Base-by-base conservation (phyloP, 805 yeast genomes). In the Zygotorulaspora sp. region DNA sequence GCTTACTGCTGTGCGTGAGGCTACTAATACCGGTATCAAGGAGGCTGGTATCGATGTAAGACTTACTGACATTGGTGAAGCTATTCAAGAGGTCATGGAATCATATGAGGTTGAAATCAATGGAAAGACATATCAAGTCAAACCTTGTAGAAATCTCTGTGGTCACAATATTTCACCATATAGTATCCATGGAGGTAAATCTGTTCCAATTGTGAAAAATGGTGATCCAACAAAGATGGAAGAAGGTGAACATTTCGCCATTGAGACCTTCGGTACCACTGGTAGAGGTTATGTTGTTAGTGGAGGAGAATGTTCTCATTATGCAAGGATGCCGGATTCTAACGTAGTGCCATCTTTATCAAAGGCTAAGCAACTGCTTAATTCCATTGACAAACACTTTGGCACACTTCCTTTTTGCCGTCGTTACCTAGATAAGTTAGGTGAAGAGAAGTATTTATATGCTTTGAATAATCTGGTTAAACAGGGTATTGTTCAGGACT, bases 331-430 rank as follows among this genome's bases (percentile, higher is more conserved):
- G 51, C 57, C 63, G 19, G 80, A 71, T 28, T 49, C 52, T 33
- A 58, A 47, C 10, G 44, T 45, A 33, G 47, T 58, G 1, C 70
- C 75, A 20, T 64, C 67, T 15, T 67, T 77, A 5, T 76, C 83
- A 4, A 72, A 79, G 50, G 90, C 97, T 17, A 81, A 78, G 59
- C 70, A 74, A 30, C 68, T 92, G 48, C 65, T 87, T 45, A 67
- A 70, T 33, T 71, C 79, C 9, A 92, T 92, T 53, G 80, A 87
- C 57, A 70, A 74, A 40, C 77, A 84, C 52, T 92, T 92, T 57
- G 97, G 97, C 30, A 87, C 97, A 0, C 70, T 92, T 50, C 97
- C 99, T 3, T 92, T 89, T 77, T 92, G 98, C 68, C 81, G 97
- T 52, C 74, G 99, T 53, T 92, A 92, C 59, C 69, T 92, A 58